Evolutionary conservation across 176 grass and related monocot genomes (phyloP), one percentile per base, ranked within the genome.

Genomic region (Paspalum vaginatum): DNA sequence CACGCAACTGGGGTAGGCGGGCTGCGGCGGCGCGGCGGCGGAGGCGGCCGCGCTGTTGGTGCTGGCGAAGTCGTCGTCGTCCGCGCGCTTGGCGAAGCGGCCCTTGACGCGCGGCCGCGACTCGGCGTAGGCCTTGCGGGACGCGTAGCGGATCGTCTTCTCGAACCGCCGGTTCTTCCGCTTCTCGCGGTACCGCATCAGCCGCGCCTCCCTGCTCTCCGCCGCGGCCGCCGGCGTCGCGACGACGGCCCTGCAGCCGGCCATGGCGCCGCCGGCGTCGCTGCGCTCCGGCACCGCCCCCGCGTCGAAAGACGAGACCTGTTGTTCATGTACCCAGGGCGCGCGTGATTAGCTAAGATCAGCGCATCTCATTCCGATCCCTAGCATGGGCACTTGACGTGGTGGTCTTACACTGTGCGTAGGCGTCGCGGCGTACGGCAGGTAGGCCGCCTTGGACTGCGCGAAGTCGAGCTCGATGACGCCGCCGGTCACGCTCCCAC

Each of bases 141-240:
- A 91, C 41, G 94, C 94, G 68, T 97, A 91, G 40, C 91, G 87
- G 69, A 97, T 97, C 22, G 87, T 97, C 88, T 93, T 97, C 88
- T 93, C 94, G 81, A 97, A 97, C 47, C 88, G 72, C 54, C 94
- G 79, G 78, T 83, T 93, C 89, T 97, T 97, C 12, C 89, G 79
- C 82, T 97, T 93, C 91, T 93, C 88, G 20, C 94, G 86, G 89
- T 97, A 97, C 22, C 94, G 76, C 91, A 93, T 89, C 79, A 97
- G 87, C 49, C 94, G 83, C 25, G 91, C 89, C 81, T 89, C 78
- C 70, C 94, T 72, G 74, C 86, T 87, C 27, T 87, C 74, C 27
- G 71, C 50, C 6, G 85, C 56, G 43, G 77, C 20, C n/a, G 59
- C 10, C 26, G 17, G 1, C 45, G 58, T 0, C 11, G 43, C 1